A percentile compares a stretch with the other conserved stretches of the same genome.
Conservation (phyloP, 495 filamentous ascomycete species). For the Aspergillus avenaceus region DNA sequence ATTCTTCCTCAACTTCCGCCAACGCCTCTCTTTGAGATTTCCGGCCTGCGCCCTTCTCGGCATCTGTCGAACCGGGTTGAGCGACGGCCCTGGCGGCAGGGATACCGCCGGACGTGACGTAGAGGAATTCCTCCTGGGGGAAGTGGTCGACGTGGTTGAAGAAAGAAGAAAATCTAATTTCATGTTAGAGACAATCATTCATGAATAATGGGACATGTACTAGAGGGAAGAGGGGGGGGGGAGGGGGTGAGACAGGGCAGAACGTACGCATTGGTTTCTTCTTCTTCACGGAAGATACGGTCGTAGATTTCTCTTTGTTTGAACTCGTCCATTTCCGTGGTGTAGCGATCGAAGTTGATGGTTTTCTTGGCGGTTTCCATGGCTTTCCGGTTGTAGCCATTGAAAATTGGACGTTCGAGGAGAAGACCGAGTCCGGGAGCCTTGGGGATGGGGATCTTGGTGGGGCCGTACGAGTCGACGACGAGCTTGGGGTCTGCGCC, state of each 20-base stretch:
- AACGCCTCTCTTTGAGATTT: conserved; percentile 27
- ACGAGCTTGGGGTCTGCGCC: conserved; percentile 67
- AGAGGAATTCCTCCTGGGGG: conserved; percentile 68
- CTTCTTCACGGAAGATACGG: conserved; percentile 84
- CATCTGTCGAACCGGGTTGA: background rate
- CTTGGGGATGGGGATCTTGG: conserved; percentile 83
- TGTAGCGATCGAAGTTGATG: conserved; percentile 73
- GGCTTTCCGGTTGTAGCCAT: conserved; percentile 68
- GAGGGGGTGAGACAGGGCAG: background rate
- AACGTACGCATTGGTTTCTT: conserved; percentile 68
- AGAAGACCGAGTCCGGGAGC: conserved; percentile 84
- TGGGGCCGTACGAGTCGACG: conserved; percentile 58
- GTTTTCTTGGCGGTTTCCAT: conserved; percentile 53
- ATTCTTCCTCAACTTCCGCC: conserved; percentile 29
- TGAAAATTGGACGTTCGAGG: conserved; percentile 86
- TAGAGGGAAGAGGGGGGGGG: no score
- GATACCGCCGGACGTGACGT: conserved; percentile 64
- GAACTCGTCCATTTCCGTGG: conserved; percentile 77
- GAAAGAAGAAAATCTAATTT: conserved; percentile 66
- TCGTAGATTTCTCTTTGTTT: conserved; percentile 92
- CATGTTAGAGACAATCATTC: no score
- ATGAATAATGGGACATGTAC: no score
- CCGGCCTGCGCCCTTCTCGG: conserved; percentile 1
- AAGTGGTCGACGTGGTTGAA: conserved; percentile 84
- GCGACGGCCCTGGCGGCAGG: conserved; percentile 39